Evolutionary conservation across 495 filamentous ascomycete species (phyloP).

Genomic region (Penicillium pancosmium): DNA sequence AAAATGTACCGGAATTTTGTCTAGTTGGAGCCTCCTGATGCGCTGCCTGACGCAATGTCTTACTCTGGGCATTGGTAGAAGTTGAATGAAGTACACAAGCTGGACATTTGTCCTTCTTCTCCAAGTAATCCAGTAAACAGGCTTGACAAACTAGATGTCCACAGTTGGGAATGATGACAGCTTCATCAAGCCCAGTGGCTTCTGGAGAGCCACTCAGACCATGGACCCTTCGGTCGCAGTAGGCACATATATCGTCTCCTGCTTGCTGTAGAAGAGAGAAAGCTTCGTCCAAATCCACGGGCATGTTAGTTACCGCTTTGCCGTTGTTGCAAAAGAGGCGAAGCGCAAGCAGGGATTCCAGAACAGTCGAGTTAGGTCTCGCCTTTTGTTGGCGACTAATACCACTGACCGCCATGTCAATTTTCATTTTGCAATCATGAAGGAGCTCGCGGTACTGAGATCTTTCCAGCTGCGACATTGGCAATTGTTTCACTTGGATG

Average conservation of each 20-base stretch:
- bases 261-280: constrained; percentile 4
- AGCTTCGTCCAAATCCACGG: constrained; percentile 2
- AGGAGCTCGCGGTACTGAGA: neutral
- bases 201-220: neutral
- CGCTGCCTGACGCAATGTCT: neutral
- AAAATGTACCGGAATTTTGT: neutral
- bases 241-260: neutral
- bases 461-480: neutral
- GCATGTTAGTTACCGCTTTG: neutral
- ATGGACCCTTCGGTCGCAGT: neutral
- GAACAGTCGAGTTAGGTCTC: constrained; percentile 1
- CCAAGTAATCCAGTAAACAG: neutral
- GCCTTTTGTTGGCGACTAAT: neutral
- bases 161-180: neutral
- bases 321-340: constrained; percentile 9
- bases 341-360: constrained; percentile 4
- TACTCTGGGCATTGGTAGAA: neutral
- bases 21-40: neutral
- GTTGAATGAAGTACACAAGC: neutral
- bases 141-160: neutral
- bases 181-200: neutral
- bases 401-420: constrained; percentile 8
- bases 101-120: neutral
- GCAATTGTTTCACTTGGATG: neutral
- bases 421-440: constrained; percentile 2